Evolutionary conservation across 2,329 filamentous ascomycete species (phyloP), one percentile per base, ranked within the genome.

Genomic region (Pseudodiploospora longispora): DNA sequence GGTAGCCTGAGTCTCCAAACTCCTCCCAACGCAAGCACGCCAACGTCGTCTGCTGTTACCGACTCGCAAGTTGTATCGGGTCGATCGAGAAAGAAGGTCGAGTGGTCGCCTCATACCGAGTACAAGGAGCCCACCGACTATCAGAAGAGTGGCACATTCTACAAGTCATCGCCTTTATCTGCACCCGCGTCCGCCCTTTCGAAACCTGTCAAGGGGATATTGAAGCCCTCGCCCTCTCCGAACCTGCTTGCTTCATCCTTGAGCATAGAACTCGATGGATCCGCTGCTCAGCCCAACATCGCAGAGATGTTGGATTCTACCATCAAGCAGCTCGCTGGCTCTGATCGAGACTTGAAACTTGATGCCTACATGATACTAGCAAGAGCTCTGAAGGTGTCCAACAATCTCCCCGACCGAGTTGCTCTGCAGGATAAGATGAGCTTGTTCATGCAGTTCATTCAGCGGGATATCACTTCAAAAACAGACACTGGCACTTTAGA

Each of bases 321-420:
- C 5, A 76, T 88, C 32, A 83, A 87, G 63, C 85, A 93, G 64
- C 75, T 98, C 39, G 85, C 84, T 33, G 82, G 85, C 27, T 71
- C 80, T 30, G 85, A 89, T 52, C 75, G 83, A 42, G 76, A 81
- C 46, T 82, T 80, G 9, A 84, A 84, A 52, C 65, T 93, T 30
- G 93, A 98, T 66, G 87, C 90, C 40, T 97, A 98, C 58, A 81
- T 83, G 59, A 85, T 85, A 56, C 71, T 98, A 37, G 79, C 84
- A 30, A 76, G 81, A 31, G 82, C 83, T 4, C 70, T 96, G 54
- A 86, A 87, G 60, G 77, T 84, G 5, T 95, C 91, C 46, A 87
- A 90, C 50, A 85, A 87, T 52, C 68, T 94, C 10, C 89, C 89
- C 0, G 84, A 93, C 52, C 70, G 80, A 32, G 78, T 84, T 44